A percentile compares a stretch with the other conserved stretches of the same genome.
Conservation (phyloP, 495 filamentous ascomycete species). For the Penicillium crystallinum region DNA sequence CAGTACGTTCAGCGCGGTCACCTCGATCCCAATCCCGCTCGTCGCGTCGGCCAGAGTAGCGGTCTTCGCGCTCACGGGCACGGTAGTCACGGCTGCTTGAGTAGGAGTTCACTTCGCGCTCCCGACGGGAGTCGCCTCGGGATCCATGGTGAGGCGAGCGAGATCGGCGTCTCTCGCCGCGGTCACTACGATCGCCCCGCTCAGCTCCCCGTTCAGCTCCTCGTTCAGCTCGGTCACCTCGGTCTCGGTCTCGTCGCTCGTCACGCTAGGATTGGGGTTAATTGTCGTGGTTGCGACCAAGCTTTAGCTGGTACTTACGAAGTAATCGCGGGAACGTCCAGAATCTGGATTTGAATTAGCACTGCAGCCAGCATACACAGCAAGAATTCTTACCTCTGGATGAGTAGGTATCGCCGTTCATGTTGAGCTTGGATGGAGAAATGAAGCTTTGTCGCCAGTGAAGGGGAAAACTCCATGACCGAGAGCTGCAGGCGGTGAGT, state of each 20-base stretch:
- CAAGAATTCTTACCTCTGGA: conserved; percentile 58
- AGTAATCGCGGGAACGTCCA: conserved; percentile 70
- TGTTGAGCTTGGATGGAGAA: conserved; percentile 39
- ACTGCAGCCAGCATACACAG: not conserved
- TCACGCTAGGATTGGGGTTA: conserved; percentile 43
- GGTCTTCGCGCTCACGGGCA: conserved; percentile 85
- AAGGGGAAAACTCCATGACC: conserved; percentile 29
- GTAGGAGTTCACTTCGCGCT: conserved; percentile 79
- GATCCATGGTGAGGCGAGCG: conserved; percentile 67
- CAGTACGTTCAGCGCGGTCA: conserved; percentile 15
- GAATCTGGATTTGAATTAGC: conserved; percentile 45
- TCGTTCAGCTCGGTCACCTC: conserved; percentile 40
- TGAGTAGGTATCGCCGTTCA: conserved; percentile 87
- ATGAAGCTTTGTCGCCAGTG: conserved; percentile 16
- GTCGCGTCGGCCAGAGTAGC: conserved; percentile 55
- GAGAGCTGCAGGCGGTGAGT: conserved; percentile 14
- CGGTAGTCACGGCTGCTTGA: conserved; percentile 85
- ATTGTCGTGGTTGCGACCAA: conserved; percentile 22
- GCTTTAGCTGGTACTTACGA: conserved; percentile 45
- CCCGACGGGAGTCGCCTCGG: conserved; percentile 50
- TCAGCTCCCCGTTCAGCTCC: conserved; percentile 28
- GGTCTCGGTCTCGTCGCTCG: conserved; percentile 48
- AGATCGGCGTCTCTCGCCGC: conserved; percentile 62
- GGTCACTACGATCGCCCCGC: conserved; percentile 36
- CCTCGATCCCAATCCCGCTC: conserved; percentile 47